Evolutionary conservation across 148 eudicot species (phyloP), one percentile per base, ranked within the genome.

Genomic region (Camellia granthamiana): DNA sequence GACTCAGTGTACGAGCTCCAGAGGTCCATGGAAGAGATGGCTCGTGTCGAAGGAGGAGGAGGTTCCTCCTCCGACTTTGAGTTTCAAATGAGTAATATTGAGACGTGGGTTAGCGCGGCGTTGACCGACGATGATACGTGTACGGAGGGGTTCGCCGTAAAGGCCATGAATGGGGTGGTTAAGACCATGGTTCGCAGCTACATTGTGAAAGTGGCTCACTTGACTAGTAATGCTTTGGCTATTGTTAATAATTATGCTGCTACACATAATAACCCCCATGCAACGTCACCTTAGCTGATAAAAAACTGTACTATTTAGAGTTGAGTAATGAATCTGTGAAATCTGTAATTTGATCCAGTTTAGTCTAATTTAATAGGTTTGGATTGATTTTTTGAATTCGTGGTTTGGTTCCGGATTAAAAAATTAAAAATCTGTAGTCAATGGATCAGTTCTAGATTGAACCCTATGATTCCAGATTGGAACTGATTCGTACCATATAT

Each of bases 101-200:
- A 84, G 16, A 87, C 89, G 0, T 87, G 89, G 89, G 85, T 86
- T 0, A 87, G 89, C 60, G 80, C 89, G 1, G 89, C 89, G 0
- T 11, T 84, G 51, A 87, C 89, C 10, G 81, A 84, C 56, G 85
- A 80, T 3, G 85, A 78, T 3, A 80, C 87, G 11, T 87, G 89
- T 75, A 77, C 73, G 80, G 85, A 87, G 3, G 86, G 74, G 38
- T 84, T 87, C 49, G 77, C 16, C 0, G 87, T 79, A n/a, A 74
- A 41, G 3, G 85, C 58, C 8, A 78, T 65, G 76, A 65, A 82
- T 18, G 84, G 85, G 30, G 73, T 63, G 46, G 84, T 84, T 2
- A 87, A 77, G 80, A 41, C 62, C 18, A 78, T 61, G 6, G 87
- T 87, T 6, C 21, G 81, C 43, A 42, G 75, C 6, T n/a, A 69